Conservation (phyloP, 2,329 filamentous ascomycete species). For the Nothopassalora personata region DNA sequence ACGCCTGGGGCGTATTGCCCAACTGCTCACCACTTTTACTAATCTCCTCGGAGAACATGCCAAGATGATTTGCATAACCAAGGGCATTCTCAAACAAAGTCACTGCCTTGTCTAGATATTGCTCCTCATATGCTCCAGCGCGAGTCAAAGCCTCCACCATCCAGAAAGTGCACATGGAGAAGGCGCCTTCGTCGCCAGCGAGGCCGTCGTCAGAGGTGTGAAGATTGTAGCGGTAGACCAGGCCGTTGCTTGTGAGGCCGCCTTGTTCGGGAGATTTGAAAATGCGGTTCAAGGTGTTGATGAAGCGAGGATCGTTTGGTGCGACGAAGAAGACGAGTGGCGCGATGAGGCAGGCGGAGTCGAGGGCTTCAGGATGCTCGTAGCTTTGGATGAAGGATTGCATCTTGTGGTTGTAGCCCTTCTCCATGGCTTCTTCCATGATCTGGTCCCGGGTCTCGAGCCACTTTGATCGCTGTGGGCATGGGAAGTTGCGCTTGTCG, state of each 20-base stretch:
- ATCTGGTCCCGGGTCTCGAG: slow-evolving; percentile 60
- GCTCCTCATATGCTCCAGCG: not conserved
- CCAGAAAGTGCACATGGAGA: not conserved
- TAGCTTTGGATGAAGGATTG: slow-evolving; percentile 71
- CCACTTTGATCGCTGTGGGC: slow-evolving; percentile 56
- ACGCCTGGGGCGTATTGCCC: not conserved
- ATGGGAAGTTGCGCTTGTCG: slow-evolving; percentile 65
- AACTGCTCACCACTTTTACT: not conserved
- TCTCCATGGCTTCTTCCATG: slow-evolving; percentile 74
- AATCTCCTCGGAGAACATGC: not conserved
- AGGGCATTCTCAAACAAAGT: not conserved
- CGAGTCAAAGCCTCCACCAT: not conserved
- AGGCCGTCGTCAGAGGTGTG: not conserved
- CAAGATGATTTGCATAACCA: not conserved
- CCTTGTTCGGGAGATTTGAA: slow-evolving; percentile 68
- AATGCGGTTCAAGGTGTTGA: slow-evolving; percentile 66
- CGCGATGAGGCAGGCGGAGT: slow-evolving; percentile 70
- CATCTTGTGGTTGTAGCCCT: slow-evolving; percentile 66
- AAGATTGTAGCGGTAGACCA: slow-evolving; percentile 1
- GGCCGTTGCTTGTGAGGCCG: slow-evolving; percentile 51
- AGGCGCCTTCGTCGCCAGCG: not conserved
- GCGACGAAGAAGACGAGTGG: slow-evolving; percentile 75
- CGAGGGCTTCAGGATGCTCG: slow-evolving; percentile 63
- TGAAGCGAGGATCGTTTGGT: slow-evolving; percentile 70
- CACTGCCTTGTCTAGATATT: not conserved